Conservation (phyloP, 2,329 filamentous ascomycete genomes). For the Colletotrichum sp. region DNA sequence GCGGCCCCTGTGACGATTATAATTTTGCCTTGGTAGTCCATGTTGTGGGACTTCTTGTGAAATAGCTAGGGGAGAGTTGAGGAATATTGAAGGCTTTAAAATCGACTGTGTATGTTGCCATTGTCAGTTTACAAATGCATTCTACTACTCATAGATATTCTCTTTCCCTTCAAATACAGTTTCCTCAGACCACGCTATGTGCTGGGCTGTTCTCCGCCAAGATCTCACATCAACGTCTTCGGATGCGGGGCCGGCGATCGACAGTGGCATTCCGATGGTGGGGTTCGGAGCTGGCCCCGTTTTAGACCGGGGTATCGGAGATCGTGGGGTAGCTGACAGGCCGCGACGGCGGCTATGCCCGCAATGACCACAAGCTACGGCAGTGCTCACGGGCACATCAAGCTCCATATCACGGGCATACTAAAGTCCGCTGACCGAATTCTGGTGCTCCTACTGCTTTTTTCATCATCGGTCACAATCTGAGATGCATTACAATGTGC, state of each 20-base stretch:
- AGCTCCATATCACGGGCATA: background rate
- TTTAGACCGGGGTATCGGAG: background rate
- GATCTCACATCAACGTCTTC: background rate
- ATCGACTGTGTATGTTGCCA: background rate
- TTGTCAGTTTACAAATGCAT: rapidly evolving
- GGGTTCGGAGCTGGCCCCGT: background rate
- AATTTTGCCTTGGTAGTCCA: background rate
- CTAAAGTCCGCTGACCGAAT: background rate
- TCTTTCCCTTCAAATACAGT: background rate
- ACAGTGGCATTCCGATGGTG: background rate
- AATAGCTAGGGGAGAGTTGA: background rate
- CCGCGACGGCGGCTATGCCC: background rate
- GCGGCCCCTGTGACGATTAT: background rate
- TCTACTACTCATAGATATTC: rapidly evolving
- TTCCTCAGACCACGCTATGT: background rate
- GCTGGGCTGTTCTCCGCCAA: background rate
- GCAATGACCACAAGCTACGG: background rate
- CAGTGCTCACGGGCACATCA: rapidly evolving
- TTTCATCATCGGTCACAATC: background rate
- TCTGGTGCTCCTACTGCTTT: background rate
- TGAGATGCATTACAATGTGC: background rate
- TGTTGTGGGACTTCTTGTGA: background rate
- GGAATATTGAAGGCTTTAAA: background rate
- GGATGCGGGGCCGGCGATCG: background rate
- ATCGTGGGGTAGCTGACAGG: background rate